Percentiles rank a stretch among this genome's conserved stretches.
phyloP scores from a whole-genome alignment of 371 early-diverging fungal species.

The Actinomucor elegans region DNA sequence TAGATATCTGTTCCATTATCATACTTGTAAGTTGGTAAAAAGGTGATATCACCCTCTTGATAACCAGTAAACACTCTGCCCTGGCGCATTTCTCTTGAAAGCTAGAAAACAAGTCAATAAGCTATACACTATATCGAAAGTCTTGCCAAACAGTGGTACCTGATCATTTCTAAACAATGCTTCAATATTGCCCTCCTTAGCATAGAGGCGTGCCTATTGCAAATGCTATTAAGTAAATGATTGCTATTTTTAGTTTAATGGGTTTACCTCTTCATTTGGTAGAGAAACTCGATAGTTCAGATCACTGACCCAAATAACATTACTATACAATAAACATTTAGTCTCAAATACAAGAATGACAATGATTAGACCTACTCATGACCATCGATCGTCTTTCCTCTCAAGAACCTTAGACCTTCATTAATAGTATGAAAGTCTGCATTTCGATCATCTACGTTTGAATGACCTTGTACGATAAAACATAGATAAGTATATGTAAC shows the following conservation, averaged over 20 bases:
- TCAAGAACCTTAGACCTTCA: constrained; percentile 69
- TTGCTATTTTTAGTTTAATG: too few relatives aligned
- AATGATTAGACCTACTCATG: constrained; percentile 60
- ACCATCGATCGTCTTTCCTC: constrained; percentile 67
- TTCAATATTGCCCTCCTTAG: constrained; percentile 39
- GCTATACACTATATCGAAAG: too few relatives aligned
- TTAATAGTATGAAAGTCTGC: constrained; percentile 82
- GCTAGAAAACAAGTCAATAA: too few relatives aligned
- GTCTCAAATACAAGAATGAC: neutral
- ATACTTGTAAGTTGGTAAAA: constrained; percentile 95
- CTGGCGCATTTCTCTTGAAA: constrained; percentile 61
- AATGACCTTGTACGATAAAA: constrained; percentile 46
- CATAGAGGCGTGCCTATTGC: constrained; percentile 30
- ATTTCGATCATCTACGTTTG: constrained; percentile 82
- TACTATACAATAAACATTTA: constrained; percentile 34
- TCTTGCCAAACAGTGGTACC: too few relatives aligned
- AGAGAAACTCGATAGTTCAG: constrained; percentile 85
- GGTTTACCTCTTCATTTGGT: constrained; percentile 70
- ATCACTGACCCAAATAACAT: constrained; percentile 89
- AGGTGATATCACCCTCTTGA: constrained; percentile 79
- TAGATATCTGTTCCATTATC: constrained; percentile 82
- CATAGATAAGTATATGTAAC: constrained; percentile 1
- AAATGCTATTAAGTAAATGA: neutral
- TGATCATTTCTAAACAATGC: constrained; percentile 51
- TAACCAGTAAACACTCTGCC: constrained; percentile 77